Evolutionary conservation across 2,329 filamentous ascomycete species (phyloP), one percentile per base, ranked within the genome.

Genomic region (Dactylellina leptospora): DNA sequence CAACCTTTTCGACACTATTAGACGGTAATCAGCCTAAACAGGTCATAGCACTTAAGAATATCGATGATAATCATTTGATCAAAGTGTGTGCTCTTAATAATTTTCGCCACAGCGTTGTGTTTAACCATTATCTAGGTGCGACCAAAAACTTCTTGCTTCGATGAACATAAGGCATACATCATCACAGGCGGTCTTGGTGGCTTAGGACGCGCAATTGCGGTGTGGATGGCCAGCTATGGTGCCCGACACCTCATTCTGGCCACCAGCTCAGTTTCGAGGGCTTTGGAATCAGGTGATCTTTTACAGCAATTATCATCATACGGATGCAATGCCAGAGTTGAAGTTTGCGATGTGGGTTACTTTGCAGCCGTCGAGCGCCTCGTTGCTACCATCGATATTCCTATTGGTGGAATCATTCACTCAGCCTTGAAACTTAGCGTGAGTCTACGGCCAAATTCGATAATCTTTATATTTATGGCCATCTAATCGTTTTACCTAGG

Each of bases 171-270:
- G 0, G 84, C 84, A 0, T 88, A 88, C 63, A 75, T 88, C 1
- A 77, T 88, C 2, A 81, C 82, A 2, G 86, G 86, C 13, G 85
- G 85, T 0, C 80, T 86, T 0, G 85, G 85, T 11, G 86, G 86
- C 9, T 80, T 88, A 0, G 86, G 86, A 0, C 80, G 81, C 27
- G 83, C 81, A 74, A 83, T 88, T 38, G 82, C 84, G 1, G 79
- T 81, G 58, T 81, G 85, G 58, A 80, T 88, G 59, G 79, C 80
- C 13, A 75, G 77, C 3, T 81, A 82, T 9, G 86, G 86, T 0
- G 86, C 82, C 1, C 81, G 79, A 16, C 78, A 85, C 60, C 74
- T 88, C 6, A 82, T 83, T 1, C 84, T 86, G 48, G n/a, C n/a
- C n/a, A n/a, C n/a, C n/a, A n/a, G n/a, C n/a, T n/a, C n/a, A n/a